A percentile compares a stretch with the other conserved stretches of the same genome.
Evolutionary conservation across 2,329 filamentous ascomycete species (phyloP).

Genomic region (Talaromyces sp.): DNA sequence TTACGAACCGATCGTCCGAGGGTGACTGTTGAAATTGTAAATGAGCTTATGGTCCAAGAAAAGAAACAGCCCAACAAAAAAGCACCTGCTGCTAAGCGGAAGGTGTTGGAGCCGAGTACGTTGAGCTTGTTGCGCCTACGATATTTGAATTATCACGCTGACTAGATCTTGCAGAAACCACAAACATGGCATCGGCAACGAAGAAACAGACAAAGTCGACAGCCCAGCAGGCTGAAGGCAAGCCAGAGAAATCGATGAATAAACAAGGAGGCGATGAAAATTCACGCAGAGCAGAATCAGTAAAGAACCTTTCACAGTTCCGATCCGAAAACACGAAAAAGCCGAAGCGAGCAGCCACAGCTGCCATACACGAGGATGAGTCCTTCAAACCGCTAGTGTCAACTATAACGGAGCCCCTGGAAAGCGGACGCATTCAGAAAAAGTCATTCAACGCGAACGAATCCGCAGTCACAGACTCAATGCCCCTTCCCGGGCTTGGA

Average conservation of each 20-base stretch:
- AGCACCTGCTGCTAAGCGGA: conserved; percentile 26
- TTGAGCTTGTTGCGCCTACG: conserved; percentile 8
- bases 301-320: not conserved
- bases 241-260: conserved; percentile 3
- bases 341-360: conserved; percentile 6
- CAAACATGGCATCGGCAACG: conserved; percentile 44
- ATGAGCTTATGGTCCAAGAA: not conserved
- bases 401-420: not conserved
- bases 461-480: conserved; percentile 9
- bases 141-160: conserved; percentile 18
- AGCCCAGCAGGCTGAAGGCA: conserved; percentile 11
- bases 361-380: not conserved
- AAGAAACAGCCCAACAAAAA: conserved; percentile 20
- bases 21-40: not conserved
- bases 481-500: conserved; percentile 34
- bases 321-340: conserved; percentile 1
- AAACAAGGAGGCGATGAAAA: conserved; percentile 9
- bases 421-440: not conserved
- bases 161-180: conserved; percentile 41
- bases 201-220: conserved; percentile 29
- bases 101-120: conserved; percentile 45
- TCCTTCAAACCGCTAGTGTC: not conserved
- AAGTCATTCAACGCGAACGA: conserved; percentile 3
- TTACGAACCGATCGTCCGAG: conserved; percentile 17
- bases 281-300: conserved; percentile 17